Evolutionary conservation across 495 filamentous ascomycete species (phyloP), one percentile per base, ranked within the genome.

Genomic region (Massariosphaeria phaeospora): DNA sequence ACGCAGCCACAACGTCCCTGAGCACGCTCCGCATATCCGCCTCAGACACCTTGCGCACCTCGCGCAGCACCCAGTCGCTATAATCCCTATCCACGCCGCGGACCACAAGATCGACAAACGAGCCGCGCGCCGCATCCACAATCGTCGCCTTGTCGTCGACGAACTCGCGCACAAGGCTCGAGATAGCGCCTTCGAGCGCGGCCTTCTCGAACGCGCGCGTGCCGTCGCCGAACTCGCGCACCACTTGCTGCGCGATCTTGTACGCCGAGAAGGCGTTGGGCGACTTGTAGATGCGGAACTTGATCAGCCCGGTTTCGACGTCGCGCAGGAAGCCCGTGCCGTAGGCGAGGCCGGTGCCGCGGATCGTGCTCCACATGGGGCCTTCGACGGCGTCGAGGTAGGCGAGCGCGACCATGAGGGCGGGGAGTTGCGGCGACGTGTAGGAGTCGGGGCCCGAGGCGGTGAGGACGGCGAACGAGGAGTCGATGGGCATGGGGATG

Each of bases 301-400:
- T 80, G 42, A 96, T 69, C 47, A 86, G 82, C 24, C 94, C 91
- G 8, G 79, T 82, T 52, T 93, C 86, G 34, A 87, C 72, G 57
- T 87, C 83, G 52, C 82, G 81, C 12, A 71, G 75, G 65, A 96
- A 94, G 57, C 73, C 77, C 9, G 84, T 84, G 13, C 89, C 88
- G 67, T 99, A 99, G 0, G 91, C 93, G 24, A 97, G 77, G 24
- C 93, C 94, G 40, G 84, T 89, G 35, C 93, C 93, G 33, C 93
- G 89, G 44, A 96, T 84, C 2, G 88, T 88, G 54, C 82, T 82
- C 90, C 91, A 97, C 20, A 98, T 79, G 4, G 93, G 94, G 1
- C 93, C 93, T 72, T 97, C 94, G 15, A 93, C 85, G 0, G 89
- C 83, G 59, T 96, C 91, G 55, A 99, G 84, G 68, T 95, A 97